Conservation (phyloP, 2,329 filamentous ascomycete species). For the Polychaeton citri region DNA sequence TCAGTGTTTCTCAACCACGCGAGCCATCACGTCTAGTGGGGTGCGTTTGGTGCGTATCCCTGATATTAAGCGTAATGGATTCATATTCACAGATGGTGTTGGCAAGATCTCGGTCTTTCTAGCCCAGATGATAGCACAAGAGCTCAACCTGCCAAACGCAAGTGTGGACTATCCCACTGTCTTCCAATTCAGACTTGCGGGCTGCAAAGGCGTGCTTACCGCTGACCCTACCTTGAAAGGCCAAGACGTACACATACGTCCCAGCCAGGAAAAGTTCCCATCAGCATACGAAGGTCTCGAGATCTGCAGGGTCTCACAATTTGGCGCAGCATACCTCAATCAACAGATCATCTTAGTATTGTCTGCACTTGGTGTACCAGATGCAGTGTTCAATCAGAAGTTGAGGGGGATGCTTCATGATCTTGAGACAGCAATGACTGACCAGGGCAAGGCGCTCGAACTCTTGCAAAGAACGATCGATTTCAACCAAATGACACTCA, state of each 20-base stretch:
- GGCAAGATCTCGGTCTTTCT: conserved; percentile 78
- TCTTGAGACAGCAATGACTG: conserved; percentile 56
- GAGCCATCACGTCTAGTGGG: conserved; percentile 52
- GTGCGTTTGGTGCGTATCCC: conserved; percentile 45
- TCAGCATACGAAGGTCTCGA: conserved; percentile 61
- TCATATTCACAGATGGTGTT: conserved; percentile 80
- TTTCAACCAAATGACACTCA: conserved; percentile 66
- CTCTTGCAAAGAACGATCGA: conserved; percentile 68
- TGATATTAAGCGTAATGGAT: conserved; percentile 57
- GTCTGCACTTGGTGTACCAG: conserved; percentile 59
- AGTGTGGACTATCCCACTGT: conserved; percentile 52
- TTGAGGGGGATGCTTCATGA: conserved; percentile 53
- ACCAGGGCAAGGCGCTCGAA: conserved; percentile 49
- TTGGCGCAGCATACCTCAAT: conserved; percentile 69
- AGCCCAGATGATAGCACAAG: conserved; percentile 57
- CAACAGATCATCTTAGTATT: conserved; percentile 83
- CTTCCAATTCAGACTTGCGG: conserved; percentile 84
- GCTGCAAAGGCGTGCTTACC: conserved; percentile 78
- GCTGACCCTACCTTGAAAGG: conserved; percentile 51
- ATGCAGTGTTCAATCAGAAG: conserved; percentile 52
- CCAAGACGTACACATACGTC: conserved; percentile 57
- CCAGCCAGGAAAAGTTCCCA: conserved; percentile 79
- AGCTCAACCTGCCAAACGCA: conserved; percentile 48
- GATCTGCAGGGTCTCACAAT: conserved; percentile 68
- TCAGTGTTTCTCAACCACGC: conserved; percentile 90